Evolutionary conservation across 768 basidiomycete species (phyloP).

Genomic region (Hortiboletus flavorubellus): DNA sequence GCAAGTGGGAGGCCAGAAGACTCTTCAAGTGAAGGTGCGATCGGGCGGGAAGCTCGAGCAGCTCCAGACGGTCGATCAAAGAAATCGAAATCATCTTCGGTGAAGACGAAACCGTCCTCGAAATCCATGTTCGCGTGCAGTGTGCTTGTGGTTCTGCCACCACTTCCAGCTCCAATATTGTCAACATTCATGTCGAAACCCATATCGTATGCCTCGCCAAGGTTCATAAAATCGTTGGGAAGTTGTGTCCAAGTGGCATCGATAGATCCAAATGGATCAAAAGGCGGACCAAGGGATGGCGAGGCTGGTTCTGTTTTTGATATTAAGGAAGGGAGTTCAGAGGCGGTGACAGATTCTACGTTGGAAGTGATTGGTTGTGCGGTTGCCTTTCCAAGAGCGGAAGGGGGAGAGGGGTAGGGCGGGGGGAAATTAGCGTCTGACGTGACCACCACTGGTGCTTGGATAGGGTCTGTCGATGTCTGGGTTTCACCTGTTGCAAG

Average conservation of each 20-base stretch:
- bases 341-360: conserved; percentile 24
- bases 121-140: conserved; percentile 42
- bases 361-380: conserved; percentile 2
- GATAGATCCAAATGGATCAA: conserved; percentile 44
- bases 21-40: conserved; percentile 15
- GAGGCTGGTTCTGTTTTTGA: conserved; percentile 18
- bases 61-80: conserved; percentile 60
- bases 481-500: conserved; percentile 19
- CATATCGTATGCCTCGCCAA: conserved; percentile 40
- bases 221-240: conserved; percentile 34
- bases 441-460: conserved; percentile 7
- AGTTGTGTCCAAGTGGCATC: conserved; percentile 40
- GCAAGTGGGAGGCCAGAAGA: conserved; percentile 31
- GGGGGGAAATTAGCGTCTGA: conserved; percentile 24
- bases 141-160: conserved; percentile 21
- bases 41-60: conserved; percentile 20
- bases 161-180: conserved; percentile 31
- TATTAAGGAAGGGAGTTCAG: conserved; percentile 5
- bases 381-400: conserved; percentile 33
- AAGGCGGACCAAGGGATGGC: conserved; percentile 28
- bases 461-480: conserved; percentile 13
- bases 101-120: conserved; percentile 56
- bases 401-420: conserved; percentile 60
- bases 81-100: conserved; percentile 88
- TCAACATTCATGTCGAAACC: conserved; percentile 47